Evolutionary conservation across 2,329 filamentous ascomycete genomes (phyloP).

Genomic region (Xylariomycetidae sp.): DNA sequence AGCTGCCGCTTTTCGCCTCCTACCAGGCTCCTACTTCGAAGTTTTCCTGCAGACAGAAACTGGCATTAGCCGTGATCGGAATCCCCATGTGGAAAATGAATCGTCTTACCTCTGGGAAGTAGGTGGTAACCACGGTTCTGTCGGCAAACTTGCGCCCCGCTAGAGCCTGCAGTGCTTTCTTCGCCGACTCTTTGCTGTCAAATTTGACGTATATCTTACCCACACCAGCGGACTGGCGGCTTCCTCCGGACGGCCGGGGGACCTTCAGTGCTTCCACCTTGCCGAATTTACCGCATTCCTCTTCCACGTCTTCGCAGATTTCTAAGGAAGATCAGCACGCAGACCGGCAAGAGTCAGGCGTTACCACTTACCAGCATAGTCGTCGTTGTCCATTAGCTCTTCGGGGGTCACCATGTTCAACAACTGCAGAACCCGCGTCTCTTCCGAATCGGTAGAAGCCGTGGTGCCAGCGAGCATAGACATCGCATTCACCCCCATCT

Average conservation of each 20-base stretch:
- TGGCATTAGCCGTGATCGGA: slow-evolving; percentile 17
- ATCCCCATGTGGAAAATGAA: neutral
- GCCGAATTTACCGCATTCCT: slow-evolving; percentile 91
- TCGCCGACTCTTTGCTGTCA: slow-evolving; percentile 68
- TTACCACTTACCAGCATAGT: slow-evolving; percentile 75
- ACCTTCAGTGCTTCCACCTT: slow-evolving; percentile 84
- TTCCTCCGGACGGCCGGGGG: slow-evolving; percentile 76
- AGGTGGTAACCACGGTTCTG: slow-evolving; percentile 91
- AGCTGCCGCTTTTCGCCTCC: too few species aligned
- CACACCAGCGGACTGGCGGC: slow-evolving; percentile 78
- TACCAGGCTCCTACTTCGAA: slow-evolving; percentile 91
- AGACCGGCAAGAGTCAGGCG: slow-evolving; percentile 2
- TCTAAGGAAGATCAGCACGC: slow-evolving; percentile 53
- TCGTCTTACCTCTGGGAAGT: slow-evolving; percentile 76
- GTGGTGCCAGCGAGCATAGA: slow-evolving; percentile 92
- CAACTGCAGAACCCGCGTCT: slow-evolving; percentile 79
- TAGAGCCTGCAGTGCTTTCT: slow-evolving; percentile 80
- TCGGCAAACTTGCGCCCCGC: slow-evolving; percentile 95
- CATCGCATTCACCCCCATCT: slow-evolving; percentile 97
- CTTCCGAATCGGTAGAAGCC: slow-evolving; percentile 64
- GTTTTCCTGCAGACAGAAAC: slow-evolving; percentile 62
- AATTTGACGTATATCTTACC: slow-evolving; percentile 99
- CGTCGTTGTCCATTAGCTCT: slow-evolving; percentile 86
- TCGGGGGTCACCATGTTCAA: slow-evolving; percentile 98
- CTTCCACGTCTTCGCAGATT: slow-evolving; percentile 90